Base-by-base conservation (phyloP, 345 rosid species). In the Gossypium sturtianum region DNA sequence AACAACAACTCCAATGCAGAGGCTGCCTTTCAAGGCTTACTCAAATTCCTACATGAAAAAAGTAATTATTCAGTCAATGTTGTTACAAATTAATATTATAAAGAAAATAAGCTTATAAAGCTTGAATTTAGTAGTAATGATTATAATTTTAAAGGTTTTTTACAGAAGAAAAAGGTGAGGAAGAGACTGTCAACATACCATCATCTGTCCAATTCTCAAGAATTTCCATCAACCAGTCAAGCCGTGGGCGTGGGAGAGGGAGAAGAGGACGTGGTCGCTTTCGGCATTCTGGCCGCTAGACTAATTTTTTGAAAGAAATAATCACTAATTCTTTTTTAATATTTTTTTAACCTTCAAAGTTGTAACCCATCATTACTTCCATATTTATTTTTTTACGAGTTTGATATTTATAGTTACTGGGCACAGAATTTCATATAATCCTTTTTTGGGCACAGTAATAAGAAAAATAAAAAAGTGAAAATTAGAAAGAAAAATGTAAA, bases 21-120 rank as follows among this genome's bases (percentile, higher is more conserved):
- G 53, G 63, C 56, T 67, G 75, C 59, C 54, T 73, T 27, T 53
- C 75, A 27, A 51, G 76, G 49, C 63, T 66, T 25, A 11, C 74
- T n/a, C 52, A 59, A n/a, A 20, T 76, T 62, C 48, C 65, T 54
- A 15, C 22, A 48, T 1, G 43, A 48, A 25, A 67, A 67, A 57
- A 10, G 62, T 57, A 59, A 59, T 59, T 1, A 12, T 59, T 59
- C 64, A 59, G 25, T 59, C 38, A 59, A 7, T 38, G 15, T 25
- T 23, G 38, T 23, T 27, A 25, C 17, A 59, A 25, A 59, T 59
- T 59, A 23, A 23, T 3, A 59, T 23, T 59, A 34, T 22, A 57
- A 6, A 57, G 22, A 53, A 16, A 17, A n/a, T 0, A 53, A 53
- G 23, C 22, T 53, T 53, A 53, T 53, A 7, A 53, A 57, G 25